These are phyloP conservation scores for Sesbania bispinosa DNA, from an alignment of 306 rosid genomes.

Conservation along the genomic window DNA sequence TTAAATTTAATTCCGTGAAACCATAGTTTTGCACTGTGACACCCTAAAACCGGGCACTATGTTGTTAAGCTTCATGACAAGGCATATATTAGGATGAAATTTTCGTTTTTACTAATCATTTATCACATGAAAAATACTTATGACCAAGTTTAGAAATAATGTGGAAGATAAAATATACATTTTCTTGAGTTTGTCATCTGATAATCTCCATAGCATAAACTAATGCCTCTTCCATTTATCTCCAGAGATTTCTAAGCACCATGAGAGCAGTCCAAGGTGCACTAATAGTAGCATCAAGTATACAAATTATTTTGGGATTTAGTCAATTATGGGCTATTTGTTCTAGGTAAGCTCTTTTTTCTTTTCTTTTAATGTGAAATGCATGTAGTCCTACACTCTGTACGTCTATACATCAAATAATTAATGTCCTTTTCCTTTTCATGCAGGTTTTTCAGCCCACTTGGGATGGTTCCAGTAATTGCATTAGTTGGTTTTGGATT, in stretches of 20 bases:
- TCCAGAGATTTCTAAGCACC: constrained; percentile 75
- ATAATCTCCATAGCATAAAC: neutral
- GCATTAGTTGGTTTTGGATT: constrained; percentile 93
- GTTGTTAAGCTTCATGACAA: no score
- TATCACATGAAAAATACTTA: neutral
- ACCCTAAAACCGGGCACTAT: no score
- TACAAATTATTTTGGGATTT: constrained; percentile 84
- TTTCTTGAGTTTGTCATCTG: neutral
- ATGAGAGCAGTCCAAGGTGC: constrained; percentile 96
- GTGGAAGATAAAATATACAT: neutral
- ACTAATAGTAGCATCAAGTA: constrained; percentile 78
- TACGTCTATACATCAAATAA: neutral
- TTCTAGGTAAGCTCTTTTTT: constrained; percentile 75
- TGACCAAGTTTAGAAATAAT: neutral
- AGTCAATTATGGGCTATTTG: constrained; percentile 93
- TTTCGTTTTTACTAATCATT: neutral
- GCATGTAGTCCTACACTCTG: neutral
- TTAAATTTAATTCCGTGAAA: no score
- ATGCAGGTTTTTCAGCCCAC: constrained; percentile 97
- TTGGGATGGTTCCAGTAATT: constrained; percentile 97
- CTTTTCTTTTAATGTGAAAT: no score
- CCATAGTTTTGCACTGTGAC: no score
- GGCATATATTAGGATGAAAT: neutral
- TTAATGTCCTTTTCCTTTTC: constrained; percentile 5
- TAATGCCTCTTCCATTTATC: constrained; percentile 19